Percentiles rank a stretch among this genome's conserved stretches.
These are phyloP conservation scores for Sporisorium graminicola DNA, from an alignment of 1,284 basidiomycete genomes.

Conservation along the genomic window DNA sequence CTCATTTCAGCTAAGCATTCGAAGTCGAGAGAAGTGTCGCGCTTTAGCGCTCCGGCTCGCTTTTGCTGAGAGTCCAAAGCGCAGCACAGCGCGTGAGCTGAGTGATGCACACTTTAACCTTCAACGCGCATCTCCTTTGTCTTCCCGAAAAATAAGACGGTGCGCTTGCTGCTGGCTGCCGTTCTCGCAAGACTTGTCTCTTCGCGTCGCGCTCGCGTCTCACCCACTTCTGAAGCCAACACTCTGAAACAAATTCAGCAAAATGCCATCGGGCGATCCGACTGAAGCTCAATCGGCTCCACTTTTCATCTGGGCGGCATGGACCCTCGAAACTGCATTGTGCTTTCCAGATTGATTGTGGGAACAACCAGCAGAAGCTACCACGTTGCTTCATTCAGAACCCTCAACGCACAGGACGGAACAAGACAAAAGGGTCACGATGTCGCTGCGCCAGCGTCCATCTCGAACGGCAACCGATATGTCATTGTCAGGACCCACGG, in stretches of 20 bases:
- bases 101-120: background rate
- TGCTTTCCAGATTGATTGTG: background rate
- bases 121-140: background rate
- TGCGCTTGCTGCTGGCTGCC: conserved; percentile 7
- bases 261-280: background rate
- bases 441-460: conserved; percentile 34
- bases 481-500: conserved; percentile 5
- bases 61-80: background rate
- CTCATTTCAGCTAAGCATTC: conserved; percentile 2
- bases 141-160: background rate
- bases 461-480: background rate
- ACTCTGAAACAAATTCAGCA: conserved; percentile 3
- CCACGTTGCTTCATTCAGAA: background rate
- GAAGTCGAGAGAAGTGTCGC: background rate
- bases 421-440: background rate
- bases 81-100: conserved; percentile 5
- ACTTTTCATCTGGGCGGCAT: conserved; percentile 8
- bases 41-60: background rate
- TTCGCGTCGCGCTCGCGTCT: conserved; percentile 49
- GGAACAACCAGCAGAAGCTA: background rate
- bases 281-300: conserved; percentile 23
- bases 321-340: conserved; percentile 18
- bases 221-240: conserved; percentile 15
- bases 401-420: background rate
- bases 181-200: conserved; percentile 1